Base-by-base conservation (phyloP, 2,329 filamentous ascomycete species). In the Ophiocordyceps camponoti-leonardi region DNA sequence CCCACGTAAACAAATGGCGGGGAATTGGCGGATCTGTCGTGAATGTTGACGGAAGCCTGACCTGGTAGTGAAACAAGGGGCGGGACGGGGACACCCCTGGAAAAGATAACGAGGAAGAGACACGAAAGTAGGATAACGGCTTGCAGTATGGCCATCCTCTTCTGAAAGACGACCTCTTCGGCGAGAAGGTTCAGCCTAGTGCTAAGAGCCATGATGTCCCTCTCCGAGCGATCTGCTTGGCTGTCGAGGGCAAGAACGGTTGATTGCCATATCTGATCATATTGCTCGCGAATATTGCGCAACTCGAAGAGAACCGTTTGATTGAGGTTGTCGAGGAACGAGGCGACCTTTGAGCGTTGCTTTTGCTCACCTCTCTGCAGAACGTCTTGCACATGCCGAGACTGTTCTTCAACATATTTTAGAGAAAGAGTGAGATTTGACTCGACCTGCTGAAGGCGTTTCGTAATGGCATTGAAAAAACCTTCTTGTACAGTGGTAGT, bases 401-500 rank as follows among this genome's bases (percentile, higher is more conserved):
- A 95, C 60, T 96, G 92, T 48, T 94, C 87, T 64, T 96, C 90
- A 48, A 98, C 94, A 57, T 98, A 98, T 56, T 94, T 85, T 10
- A 96, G 69, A 0, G 88, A 94, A 12, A 96, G 71, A 0, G 90
- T 94, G 12, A 88, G 86, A 59, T 96, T 98, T 16, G 85, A 77
- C 61, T 98, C 92, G 8, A 96, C 78, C 54, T 88, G 80, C 51
- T 90, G 85, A 5, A 98, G 72, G 1, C 92, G 84, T 62, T 96
- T 96, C 50, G 88, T 86, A 10, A 96, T 82, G 4, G 87, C 86
- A 61, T 96, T 96, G 73, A 95, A 98, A 63, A 98, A 96, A 2
- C 85, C 92, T 59, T 98, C 92, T 61, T 98, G 92, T 1, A 93
- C 92, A 0, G 88, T 87, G 2, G 90, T 88, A 1, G 79, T 75